Evolutionary conservation across 2,329 filamentous ascomycete genomes (phyloP), one percentile per base, ranked within the genome.

Genomic region (Metarhizium brunneum): DNA sequence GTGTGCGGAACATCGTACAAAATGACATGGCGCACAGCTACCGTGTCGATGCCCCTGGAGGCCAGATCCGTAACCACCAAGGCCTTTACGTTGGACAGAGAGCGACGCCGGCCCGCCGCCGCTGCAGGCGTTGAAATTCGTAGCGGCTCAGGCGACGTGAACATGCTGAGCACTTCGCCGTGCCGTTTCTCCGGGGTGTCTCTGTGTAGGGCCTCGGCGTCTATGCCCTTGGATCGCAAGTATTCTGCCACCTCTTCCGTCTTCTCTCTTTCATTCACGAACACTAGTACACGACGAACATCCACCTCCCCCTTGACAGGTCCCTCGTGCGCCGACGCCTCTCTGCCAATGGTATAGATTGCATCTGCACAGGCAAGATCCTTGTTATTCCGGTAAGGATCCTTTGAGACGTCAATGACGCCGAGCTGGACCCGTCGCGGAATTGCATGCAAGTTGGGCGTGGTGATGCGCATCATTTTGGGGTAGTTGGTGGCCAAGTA

Each of bases 1-100:
- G 90, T 95, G 68, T 97, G 92, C 4, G 94, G 94, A n/a, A 99
- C 92, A 68, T 99, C 91, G 70, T 96, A 97, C 30, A 99, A 74
- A 54, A 99, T 86, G 53, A 99, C 94, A 62, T 95, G 90, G 56
- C 89, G 82, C 18, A 97, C 92, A 18, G 90, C 87, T 35, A 96
- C 73, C 0, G 94, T 99, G 70, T 99, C 94, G 64, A 99, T 96
- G 59, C 94, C 94, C 62, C 94, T 78, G 6, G 91, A 96, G 4
- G 90, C 90, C 56, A 99, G 74, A 70, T 99, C 94, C 0, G 94
- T 99, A 13, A 91, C 94, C 3, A 99, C 92, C 43, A 99, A 82
- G 11, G 96, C 92, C 70, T 91, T 95, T 48, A 88, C 91, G 66
- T 92, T 92, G 36, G 81, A 74, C 38, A 96, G 74, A 13, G 75